These are phyloP conservation scores for Ascochyta viciae-villosae DNA, from an alignment of 2,329 filamentous ascomycete genomes.

Conservation along the genomic window DNA sequence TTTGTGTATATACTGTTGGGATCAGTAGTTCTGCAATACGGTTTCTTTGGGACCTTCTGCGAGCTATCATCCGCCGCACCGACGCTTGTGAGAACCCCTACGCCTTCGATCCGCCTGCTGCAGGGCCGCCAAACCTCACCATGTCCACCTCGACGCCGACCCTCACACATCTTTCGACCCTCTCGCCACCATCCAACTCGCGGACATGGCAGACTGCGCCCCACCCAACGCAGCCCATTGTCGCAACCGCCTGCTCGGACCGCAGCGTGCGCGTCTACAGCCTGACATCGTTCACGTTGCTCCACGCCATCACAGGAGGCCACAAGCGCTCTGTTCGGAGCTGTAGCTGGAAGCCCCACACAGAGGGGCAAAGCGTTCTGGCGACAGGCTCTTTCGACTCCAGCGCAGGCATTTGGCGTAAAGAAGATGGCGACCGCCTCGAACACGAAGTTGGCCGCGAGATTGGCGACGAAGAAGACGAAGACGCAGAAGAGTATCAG, in stretches of 20 bases:
- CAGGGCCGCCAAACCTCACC: slow-evolving; percentile 25
- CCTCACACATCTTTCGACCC: slow-evolving; percentile 57
- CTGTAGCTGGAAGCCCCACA: slow-evolving; percentile 83
- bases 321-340: slow-evolving; percentile 90
- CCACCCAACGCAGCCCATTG: slow-evolving; percentile 84
- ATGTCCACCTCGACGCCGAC: slow-evolving; percentile 24
- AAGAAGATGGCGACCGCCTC: slow-evolving; percentile 70
- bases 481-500: slow-evolving; percentile 84
- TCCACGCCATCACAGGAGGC: slow-evolving; percentile 82
- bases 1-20: neutral
- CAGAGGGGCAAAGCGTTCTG: slow-evolving; percentile 69
- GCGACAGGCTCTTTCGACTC: slow-evolving; percentile 95
- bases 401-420: slow-evolving; percentile 72
- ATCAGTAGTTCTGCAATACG: neutral
- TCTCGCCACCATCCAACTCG: slow-evolving; percentile 59
- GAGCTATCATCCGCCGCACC: neutral
- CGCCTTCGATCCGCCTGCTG: neutral
- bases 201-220: slow-evolving; percentile 87
- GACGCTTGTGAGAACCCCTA: neutral
- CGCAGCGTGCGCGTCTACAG: slow-evolving; percentile 92
- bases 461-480: slow-evolving; percentile 56
- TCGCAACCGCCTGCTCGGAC: slow-evolving; percentile 86
- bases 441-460: slow-evolving; percentile 41
- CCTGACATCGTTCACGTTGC: slow-evolving; percentile 77
- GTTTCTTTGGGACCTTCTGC: neutral